Evolutionary conservation across 2,329 filamentous ascomycete genomes (phyloP), one percentile per base, ranked within the genome.

Genomic region (Xylaria sp.): DNA sequence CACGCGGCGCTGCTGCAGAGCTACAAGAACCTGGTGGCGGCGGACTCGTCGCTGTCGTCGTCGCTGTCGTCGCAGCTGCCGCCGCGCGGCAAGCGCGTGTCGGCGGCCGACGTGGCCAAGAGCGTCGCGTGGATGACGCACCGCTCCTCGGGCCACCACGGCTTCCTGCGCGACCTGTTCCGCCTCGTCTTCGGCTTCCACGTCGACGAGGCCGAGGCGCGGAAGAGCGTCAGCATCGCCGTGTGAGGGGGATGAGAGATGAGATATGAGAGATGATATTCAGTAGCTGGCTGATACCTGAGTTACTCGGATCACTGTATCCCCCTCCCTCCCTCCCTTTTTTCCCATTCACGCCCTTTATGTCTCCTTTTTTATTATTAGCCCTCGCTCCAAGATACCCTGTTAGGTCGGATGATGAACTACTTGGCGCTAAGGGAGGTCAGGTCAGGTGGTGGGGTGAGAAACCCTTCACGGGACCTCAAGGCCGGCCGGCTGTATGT

Each of bases 141-240:
- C 52, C 86, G 84, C 37, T 80, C 81, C 22, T 81, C 84, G 50
- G 81, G 84, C 52, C 85, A 92, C 64, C 94, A 94, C 71, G 78
- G 78, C 7, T 97, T 93, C 79, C 75, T 97, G 59, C 80, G 85
- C 45, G 92, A 96, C 65, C 77, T 97, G 13, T 97, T 90, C 74
- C 83, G 84, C 48, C 79, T 93, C 39, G 91, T 96, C 2, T 96
- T 95, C 70, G 89, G 91, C 2, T 93, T 93, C 66, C 84, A 88
- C 44, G 74, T 91, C 16, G 91, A 96, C 50, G 92, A 96, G 64
- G 87, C 85, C 1, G 85, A 88, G 43, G 76, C 79, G 49, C 79
- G 87, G 60, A 88, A 89, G 65, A 83, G 80, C 52, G 77, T 87
- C 44, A 84, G 80, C 56, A 87, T 90, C 54, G 73, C 74, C 17